Percentiles rank a stretch among this genome's conserved stretches.
Conservation (phyloP, 2,329 filamentous ascomycete species). For the Thermomyces lanuginosus region DNA sequence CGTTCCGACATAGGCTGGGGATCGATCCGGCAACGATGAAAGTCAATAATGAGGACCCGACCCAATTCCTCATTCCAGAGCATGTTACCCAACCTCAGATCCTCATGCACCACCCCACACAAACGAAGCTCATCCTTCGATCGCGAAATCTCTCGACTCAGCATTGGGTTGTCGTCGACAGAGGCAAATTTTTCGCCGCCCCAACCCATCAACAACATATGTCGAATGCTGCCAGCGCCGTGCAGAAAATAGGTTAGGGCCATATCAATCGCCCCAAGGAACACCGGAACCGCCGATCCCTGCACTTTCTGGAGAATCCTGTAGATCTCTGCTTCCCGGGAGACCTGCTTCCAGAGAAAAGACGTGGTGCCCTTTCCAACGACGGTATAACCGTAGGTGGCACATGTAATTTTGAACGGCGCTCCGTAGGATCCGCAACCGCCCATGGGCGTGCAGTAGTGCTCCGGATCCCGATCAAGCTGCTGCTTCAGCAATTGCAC, state of each 20-base stretch:
- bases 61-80: constrained; percentile 11
- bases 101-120: constrained; percentile 7
- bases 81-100: constrained; percentile 9
- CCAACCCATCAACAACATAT: constrained; percentile 19
- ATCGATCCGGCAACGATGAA: constrained; percentile 8
- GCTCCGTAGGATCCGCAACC: constrained; percentile 12
- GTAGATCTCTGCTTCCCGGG: constrained; percentile 13
- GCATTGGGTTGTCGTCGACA: background rate
- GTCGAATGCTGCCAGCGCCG: constrained; percentile 12
- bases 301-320: constrained; percentile 8
- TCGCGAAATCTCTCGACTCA: constrained; percentile 1
- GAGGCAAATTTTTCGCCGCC: constrained; percentile 6
- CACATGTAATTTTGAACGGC: constrained; percentile 16
- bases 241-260: constrained; percentile 11
- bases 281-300: constrained; percentile 15
- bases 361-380: constrained; percentile 19
- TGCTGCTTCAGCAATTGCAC: constrained; percentile 12
- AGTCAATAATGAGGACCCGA: constrained; percentile 11
- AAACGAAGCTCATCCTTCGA: constrained; percentile 5
- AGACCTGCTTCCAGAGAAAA: constrained; percentile 11
- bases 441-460: constrained; percentile 14
- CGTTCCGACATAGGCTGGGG: background rate
- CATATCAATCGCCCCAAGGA: constrained; percentile 11
- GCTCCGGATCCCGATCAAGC: constrained; percentile 14
- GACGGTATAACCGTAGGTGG: constrained; percentile 12